phyloP scores from a whole-genome alignment of 169 alveolate species.

The Plasmodium gonderi region DNA sequence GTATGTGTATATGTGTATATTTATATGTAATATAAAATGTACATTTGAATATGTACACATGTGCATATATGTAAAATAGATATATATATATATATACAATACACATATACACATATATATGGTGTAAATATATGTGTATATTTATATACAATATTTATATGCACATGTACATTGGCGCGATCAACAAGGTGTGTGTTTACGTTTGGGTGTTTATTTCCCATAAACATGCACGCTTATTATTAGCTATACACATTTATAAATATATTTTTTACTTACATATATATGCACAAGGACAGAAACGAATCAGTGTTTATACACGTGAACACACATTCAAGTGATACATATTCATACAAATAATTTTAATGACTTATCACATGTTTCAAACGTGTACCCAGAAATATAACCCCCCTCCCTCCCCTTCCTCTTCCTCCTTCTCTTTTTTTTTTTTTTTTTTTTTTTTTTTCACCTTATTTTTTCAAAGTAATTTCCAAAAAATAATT shows the following conservation, averaged over 20 bases:
- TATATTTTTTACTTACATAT: neutral
- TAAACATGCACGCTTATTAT: neutral
- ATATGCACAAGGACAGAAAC: neutral
- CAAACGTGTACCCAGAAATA: neutral
- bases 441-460: too few relatives aligned
- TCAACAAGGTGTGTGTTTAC: neutral
- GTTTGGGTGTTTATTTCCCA: neutral
- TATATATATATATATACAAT: neutral
- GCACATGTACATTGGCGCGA: neutral
- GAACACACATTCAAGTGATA: neutral
- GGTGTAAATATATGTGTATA: neutral
- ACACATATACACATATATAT: neutral
- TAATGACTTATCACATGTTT: neutral
- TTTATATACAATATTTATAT: neutral
- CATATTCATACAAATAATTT: neutral
- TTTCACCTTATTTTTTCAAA: neutral
- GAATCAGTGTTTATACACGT: neutral
- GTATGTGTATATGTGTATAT: neutral
- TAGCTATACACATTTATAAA: neutral
- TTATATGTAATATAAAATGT: too few relatives aligned
- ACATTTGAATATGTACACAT: neutral
- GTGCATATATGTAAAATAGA: neutral
- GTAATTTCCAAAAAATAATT: neutral
- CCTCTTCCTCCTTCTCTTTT: too few relatives aligned
- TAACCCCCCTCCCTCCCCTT: too few relatives aligned